A percentile compares a stretch with the other conserved stretches of the same genome.
These are phyloP conservation scores for Annona cherimola DNA, from an alignment of 164 flowering plant species.

Conservation along the genomic window DNA sequence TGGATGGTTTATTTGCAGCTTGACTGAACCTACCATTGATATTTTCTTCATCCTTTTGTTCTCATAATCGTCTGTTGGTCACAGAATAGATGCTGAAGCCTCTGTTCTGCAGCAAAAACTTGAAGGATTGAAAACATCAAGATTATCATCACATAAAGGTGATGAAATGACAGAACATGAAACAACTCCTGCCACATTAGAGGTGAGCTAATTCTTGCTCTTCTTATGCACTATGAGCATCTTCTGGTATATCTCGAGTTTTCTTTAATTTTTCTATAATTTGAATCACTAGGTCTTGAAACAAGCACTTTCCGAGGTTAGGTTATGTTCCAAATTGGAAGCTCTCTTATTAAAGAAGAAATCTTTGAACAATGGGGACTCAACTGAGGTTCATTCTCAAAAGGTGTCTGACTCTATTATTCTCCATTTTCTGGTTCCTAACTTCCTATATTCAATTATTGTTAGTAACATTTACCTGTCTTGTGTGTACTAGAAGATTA, in stretches of 20 bases:
- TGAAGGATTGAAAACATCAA: conserved; percentile 32
- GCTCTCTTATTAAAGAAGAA: conserved; percentile 76
- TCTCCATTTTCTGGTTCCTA: neutral
- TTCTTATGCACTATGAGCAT: neutral
- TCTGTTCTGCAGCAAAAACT: conserved; percentile 49
- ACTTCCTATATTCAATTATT: neutral
- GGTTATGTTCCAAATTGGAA: conserved; percentile 57
- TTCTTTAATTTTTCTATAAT: neutral
- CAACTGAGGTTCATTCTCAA: conserved; percentile 88
- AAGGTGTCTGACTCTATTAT: conserved; percentile 38
- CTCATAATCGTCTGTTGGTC: conserved; percentile 9
- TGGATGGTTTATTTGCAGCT: too few species aligned
- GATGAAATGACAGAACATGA: conserved; percentile 24
- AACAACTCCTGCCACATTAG: conserved; percentile 34
- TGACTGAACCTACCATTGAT: neutral
- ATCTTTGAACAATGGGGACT: conserved; percentile 59
- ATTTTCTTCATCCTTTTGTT: conserved; percentile 12
- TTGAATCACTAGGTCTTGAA: conserved; percentile 53
- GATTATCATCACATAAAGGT: conserved; percentile 29
- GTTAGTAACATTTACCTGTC: too few species aligned
- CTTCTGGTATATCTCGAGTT: neutral
- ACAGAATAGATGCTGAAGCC: conserved; percentile 88
- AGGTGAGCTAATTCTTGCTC: conserved; percentile 30
- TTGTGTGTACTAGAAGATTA: too few species aligned
- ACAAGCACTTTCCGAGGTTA: conserved; percentile 64